A percentile compares a stretch with the other conserved stretches of the same genome.
Evolutionary conservation across 2,329 filamentous ascomycete genomes (phyloP).

Genomic region (Beauveria rudraprayagi): DNA sequence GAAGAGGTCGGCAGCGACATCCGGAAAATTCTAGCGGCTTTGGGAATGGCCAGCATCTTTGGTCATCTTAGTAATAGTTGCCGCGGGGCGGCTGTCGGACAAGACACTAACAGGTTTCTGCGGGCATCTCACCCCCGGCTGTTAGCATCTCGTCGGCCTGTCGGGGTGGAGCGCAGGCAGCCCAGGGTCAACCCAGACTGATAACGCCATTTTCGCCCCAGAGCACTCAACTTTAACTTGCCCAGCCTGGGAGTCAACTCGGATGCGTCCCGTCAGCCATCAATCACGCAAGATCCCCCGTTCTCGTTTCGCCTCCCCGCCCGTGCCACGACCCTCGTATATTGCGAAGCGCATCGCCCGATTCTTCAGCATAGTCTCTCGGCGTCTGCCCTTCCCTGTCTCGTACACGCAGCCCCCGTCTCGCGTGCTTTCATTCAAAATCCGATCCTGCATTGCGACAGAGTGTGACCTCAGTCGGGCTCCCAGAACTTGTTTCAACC

Average conservation of each 20-base stretch:
- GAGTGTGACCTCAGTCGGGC: background rate
- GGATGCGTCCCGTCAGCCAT: background rate
- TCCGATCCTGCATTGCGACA: background rate
- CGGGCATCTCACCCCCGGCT: background rate
- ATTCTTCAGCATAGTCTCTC: slow-evolving; percentile 7
- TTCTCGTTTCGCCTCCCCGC: background rate
- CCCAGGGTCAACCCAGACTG: background rate
- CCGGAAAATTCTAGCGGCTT: slow-evolving; percentile 6
- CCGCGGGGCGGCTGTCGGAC: slow-evolving; percentile 8
- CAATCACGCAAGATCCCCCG: slow-evolving; percentile 3
- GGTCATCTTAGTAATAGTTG: slow-evolving; percentile 3
- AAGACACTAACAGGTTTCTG: background rate
- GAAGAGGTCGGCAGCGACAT: background rate
- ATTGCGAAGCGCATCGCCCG: slow-evolving; percentile 4
- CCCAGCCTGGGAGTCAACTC: background rate
- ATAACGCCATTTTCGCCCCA: slow-evolving; percentile 33
- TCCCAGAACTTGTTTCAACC: background rate
- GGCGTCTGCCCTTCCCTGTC: background rate
- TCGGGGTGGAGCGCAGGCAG: slow-evolving; percentile 7
- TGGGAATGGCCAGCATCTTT: background rate
- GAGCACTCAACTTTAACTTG: slow-evolving; percentile 22
- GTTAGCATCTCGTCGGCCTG: slow-evolving; percentile 2
- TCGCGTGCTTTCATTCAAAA: background rate
- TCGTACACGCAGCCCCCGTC: background rate
- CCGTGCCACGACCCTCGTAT: background rate